These are phyloP conservation scores for rapeseed (Brassica napus) DNA, from an alignment of 345 rosid genomes.

Conservation along the genomic window DNA sequence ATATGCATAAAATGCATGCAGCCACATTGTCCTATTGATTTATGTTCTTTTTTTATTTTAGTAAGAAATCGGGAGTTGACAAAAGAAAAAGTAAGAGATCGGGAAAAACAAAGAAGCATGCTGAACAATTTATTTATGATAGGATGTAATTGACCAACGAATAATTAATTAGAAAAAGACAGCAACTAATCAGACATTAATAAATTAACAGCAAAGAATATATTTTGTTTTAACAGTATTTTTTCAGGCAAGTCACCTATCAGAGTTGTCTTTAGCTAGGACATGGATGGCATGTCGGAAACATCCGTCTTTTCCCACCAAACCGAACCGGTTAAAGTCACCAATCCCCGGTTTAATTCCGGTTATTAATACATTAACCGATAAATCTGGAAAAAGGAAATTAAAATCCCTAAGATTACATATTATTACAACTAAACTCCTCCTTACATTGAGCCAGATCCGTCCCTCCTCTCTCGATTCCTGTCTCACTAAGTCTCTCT, in stretches of 20 bases:
- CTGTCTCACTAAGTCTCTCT: conserved; percentile 15
- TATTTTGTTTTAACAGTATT: background rate
- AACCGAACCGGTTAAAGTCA: background rate
- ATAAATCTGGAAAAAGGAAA: background rate
- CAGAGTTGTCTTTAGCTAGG: conserved; percentile 36
- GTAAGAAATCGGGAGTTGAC: background rate
- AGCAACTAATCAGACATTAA: background rate
- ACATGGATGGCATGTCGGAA: conserved; percentile 41
- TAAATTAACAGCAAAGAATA: background rate
- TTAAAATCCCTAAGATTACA: conserved; percentile 24
- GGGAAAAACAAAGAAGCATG: background rate
- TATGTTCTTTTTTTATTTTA: background rate
- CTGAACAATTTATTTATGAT: background rate
- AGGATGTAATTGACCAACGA: background rate
- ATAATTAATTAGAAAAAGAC: background rate
- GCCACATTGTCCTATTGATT: no score
- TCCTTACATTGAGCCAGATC: conserved; percentile 26
- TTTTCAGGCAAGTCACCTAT: conserved; percentile 13
- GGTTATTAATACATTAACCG: conserved; percentile 2
- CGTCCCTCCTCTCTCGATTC: conserved; percentile 21
- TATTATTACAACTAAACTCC: background rate
- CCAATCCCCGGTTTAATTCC: background rate
- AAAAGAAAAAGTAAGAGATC: background rate
- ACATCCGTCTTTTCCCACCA: background rate
- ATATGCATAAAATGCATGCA: no score